Conservation (phyloP, 306 rosid species). For the Alnus glutinosa region DNA sequence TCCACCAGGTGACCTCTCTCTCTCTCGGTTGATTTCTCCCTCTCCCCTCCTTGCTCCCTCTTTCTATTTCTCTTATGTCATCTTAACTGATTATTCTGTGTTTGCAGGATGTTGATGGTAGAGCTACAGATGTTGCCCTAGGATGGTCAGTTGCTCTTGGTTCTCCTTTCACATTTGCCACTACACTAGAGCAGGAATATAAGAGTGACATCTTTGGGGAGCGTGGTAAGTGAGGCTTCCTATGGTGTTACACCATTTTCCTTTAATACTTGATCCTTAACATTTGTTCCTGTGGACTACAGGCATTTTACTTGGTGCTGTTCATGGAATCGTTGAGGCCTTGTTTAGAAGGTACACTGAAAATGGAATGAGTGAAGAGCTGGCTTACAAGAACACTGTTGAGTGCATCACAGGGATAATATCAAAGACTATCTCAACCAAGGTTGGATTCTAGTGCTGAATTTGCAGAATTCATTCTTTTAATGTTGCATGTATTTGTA, state of each 20-base stretch:
- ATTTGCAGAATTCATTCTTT: background rate
- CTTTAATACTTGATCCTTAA: constrained; percentile 19
- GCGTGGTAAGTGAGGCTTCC: constrained; percentile 56
- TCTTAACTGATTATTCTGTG: background rate
- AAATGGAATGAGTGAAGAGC: constrained; percentile 83
- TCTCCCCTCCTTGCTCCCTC: background rate
- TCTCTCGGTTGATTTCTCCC: background rate
- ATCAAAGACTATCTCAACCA: constrained; percentile 81
- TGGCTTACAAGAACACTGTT: constrained; percentile 93
- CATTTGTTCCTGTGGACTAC: constrained; percentile 24
- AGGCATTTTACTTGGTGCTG: constrained; percentile 99
- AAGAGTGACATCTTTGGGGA: constrained; percentile 98
- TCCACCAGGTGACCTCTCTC: constrained; percentile 66
- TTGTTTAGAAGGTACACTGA: constrained; percentile 91
- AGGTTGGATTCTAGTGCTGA: constrained; percentile 48
- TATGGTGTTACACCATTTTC: background rate
- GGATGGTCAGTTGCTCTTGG: constrained; percentile 99
- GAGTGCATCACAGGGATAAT: constrained; percentile 84
- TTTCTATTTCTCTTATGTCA: background rate
- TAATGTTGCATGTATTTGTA: background rate
- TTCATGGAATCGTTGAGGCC: constrained; percentile 94
- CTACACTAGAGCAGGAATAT: constrained; percentile 94
- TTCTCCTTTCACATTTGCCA: constrained; percentile 94
- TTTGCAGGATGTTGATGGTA: constrained; percentile 89
- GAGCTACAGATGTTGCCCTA: constrained; percentile 93